Base-by-base conservation (phyloP, 2,329 filamentous ascomycete species). In the Colletotrichum coccodes region DNA sequence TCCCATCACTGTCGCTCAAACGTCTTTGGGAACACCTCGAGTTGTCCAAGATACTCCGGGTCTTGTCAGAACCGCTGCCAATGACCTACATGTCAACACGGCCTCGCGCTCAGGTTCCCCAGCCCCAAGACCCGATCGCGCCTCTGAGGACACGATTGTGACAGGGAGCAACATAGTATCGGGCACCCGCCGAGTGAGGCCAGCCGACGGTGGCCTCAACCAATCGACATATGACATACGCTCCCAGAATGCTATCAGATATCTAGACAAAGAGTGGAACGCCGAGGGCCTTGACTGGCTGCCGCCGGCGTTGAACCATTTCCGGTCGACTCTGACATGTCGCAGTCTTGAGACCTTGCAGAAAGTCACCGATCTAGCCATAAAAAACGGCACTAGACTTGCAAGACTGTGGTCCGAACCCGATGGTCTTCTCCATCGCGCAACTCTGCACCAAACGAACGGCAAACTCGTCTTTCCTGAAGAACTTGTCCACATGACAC, bases 361-460 rank as follows among this genome's bases (percentile, higher is more conserved):
- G 14, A 36, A 38, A 18, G 18, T 70, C 4, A 70, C 67, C 12
- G 12, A 30, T 11, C n/a, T 53, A n/a, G 67, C 67, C 28, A 26
- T 46, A n/a, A 52, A 52, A 21, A 46, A 59, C 7, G 64, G 52
- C 21, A 38, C 52, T 14, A 28, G 14, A 26, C 67, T 70, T 30
- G 36, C 49, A 62, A 56, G 57, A 32, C 26, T 70, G 30, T 70
- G 67, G 67, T 34, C 57, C 16, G 36, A 52, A 32, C 57, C 63
- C 16, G 67, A 67, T 23, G 67, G 67, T 14, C 26, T n/a, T 18
- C 67, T 70, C 44, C 32, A 61, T 53, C 56, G 50, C 36, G 50
- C 50, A 14, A 23, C 36, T 21, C 21, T 36, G 9, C 53, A 54
- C 8, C 40, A 54, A 28, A 6, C 32, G 12, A 42, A 54, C 8